These are phyloP conservation scores for Glebionis coronaria DNA, from an alignment of 129 eudicot species.

Conservation along the genomic window DNA sequence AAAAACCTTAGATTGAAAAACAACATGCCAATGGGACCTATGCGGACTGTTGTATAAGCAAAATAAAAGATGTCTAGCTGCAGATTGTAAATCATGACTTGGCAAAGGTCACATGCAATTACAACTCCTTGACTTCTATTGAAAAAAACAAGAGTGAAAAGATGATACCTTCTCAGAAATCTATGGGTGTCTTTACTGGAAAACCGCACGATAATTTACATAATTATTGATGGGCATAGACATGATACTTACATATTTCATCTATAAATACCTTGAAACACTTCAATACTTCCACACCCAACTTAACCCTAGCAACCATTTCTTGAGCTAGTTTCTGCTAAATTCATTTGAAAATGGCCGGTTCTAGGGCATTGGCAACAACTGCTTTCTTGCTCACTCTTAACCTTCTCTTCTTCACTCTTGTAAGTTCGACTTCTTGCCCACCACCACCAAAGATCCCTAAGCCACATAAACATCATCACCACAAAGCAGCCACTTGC, in stretches of 20 bases:
- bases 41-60: too few species aligned
- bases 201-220: too few species aligned
- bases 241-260: neutral
- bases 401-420: conserved; percentile 13
- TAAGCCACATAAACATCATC: neutral
- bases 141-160: too few species aligned
- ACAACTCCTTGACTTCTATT: too few species aligned
- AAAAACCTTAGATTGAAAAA: too few species aligned
- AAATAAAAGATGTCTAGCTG: too few species aligned
- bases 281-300: neutral
- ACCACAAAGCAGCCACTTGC: conserved; percentile 16
- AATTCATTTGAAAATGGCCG: neutral
- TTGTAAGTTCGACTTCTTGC: conserved; percentile 13
- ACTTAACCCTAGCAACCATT: neutral
- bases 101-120: too few species aligned
- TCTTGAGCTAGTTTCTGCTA: neutral
- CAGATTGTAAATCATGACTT: too few species aligned
- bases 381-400: conserved; percentile 11
- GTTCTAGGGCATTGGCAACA: conserved; percentile 9
- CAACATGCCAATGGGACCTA: too few species aligned
- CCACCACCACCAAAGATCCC: conserved; percentile 12
- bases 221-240: neutral
- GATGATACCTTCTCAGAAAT: too few species aligned
- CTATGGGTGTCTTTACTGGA: too few species aligned
- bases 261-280: conserved; percentile 4